Percentiles rank a stretch among this genome's conserved stretches.
These are phyloP conservation scores for Pyrenochaeta sp. DNA, from an alignment of 2,329 filamentous ascomycete species.

Conservation along the genomic window DNA sequence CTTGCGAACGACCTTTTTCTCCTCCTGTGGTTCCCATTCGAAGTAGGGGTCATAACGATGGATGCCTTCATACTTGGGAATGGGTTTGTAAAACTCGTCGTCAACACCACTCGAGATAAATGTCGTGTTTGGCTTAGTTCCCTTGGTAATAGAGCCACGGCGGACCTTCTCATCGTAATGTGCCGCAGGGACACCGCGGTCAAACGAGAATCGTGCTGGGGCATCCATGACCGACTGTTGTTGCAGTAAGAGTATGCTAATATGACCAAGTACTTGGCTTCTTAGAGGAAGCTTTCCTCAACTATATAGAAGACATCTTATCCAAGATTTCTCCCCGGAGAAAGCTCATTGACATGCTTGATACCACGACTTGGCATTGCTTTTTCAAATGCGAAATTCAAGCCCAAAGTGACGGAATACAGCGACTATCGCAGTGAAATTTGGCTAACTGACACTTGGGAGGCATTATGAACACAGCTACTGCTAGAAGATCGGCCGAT, in stretches of 20 bases:
- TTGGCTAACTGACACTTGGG: neutral
- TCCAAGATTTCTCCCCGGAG: neutral
- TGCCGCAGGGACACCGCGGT: neutral
- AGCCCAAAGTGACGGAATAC: constrained; percentile 5
- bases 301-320: neutral
- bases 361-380: neutral
- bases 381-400: neutral
- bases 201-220: constrained; percentile 3
- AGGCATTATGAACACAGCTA: neutral
- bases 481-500: neutral
- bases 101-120: constrained; percentile 4
- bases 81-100: constrained; percentile 4
- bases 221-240: neutral
- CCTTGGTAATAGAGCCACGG: neutral
- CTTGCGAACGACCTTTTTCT: constrained; percentile 63
- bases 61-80: constrained; percentile 61
- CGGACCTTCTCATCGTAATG: constrained; percentile 3
- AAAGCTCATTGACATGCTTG: neutral
- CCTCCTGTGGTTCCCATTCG: constrained; percentile 65
- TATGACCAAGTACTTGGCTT: neutral
- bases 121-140: neutral
- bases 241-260: neutral
- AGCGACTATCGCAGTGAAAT: neutral
- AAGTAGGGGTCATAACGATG: constrained; percentile 66
- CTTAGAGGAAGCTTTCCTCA: neutral